These are phyloP conservation scores for Plenodomus biglobosus DNA, from an alignment of 2,329 filamentous ascomycete species.

Conservation along the genomic window DNA sequence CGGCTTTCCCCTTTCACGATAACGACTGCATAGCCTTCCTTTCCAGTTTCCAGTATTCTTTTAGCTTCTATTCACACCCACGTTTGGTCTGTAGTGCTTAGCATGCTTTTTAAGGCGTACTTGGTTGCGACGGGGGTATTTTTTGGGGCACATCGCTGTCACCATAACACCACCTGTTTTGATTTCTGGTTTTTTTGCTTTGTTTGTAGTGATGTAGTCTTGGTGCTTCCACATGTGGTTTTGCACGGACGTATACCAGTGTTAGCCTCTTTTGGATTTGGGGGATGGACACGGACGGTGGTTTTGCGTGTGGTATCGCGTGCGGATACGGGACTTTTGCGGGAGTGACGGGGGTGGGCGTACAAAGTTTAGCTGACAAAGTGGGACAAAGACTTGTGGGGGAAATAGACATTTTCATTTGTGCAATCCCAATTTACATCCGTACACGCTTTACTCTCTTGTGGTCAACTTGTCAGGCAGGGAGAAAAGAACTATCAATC, in stretches of 20 bases:
- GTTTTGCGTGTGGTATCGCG: too few relatives aligned
- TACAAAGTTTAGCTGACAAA: too few relatives aligned
- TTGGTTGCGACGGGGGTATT: constrained; percentile 4
- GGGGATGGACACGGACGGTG: neutral
- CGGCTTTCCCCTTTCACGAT: constrained; percentile 25
- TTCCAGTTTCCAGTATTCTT: constrained; percentile 17
- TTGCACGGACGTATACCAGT: neutral
- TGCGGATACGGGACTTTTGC: too few relatives aligned
- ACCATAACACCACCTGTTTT: neutral
- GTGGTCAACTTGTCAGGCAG: too few relatives aligned
- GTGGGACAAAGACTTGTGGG: too few relatives aligned
- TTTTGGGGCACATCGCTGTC: neutral
- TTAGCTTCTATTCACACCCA: neutral
- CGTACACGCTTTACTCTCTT: too few relatives aligned
- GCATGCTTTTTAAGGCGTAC: constrained; percentile 8
- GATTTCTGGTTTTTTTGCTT: constrained; percentile 14
- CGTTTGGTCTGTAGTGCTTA: neutral
- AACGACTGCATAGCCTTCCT: constrained; percentile 44
- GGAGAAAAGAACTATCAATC: too few relatives aligned
- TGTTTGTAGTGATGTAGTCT: constrained; percentile 7
- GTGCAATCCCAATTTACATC: too few relatives aligned
- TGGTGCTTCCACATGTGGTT: neutral
- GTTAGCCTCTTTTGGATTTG: neutral
- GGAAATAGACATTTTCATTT: too few relatives aligned
- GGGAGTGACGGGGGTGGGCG: too few relatives aligned